A percentile compares a stretch with the other conserved stretches of the same genome.
phyloP scores from a whole-genome alignment of 202 grass and related monocot genomes.

The Musa balbisiana region DNA sequence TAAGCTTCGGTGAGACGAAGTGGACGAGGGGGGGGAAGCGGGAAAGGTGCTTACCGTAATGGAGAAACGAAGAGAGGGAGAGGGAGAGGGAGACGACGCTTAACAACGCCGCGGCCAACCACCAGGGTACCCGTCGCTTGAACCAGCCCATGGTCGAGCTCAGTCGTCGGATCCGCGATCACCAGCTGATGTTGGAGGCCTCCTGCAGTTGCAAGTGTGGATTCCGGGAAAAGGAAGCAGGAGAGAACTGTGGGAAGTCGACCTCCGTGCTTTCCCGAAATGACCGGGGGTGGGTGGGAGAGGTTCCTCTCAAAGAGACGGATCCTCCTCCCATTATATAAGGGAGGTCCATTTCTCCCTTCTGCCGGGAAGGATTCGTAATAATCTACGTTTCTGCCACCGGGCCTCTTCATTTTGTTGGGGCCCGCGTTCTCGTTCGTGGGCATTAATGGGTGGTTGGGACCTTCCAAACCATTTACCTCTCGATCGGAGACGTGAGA shows the following conservation, averaged over 20 bases:
- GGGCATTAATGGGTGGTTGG: not conserved
- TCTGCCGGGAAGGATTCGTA: too few relatives aligned
- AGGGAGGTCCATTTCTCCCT: not conserved
- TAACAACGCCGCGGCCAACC: not conserved
- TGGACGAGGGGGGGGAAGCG: too few relatives aligned
- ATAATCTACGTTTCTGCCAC: too few relatives aligned
- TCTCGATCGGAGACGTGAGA: not conserved
- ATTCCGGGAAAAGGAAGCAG: not conserved
- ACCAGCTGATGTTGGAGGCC: too few relatives aligned
- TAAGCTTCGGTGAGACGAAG: too few relatives aligned
- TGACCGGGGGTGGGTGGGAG: not conserved
- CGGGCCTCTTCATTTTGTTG: not conserved
- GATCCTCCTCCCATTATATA: not conserved
- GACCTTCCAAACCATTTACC: too few relatives aligned
- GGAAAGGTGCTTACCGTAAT: too few relatives aligned
- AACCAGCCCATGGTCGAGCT: not conserved
- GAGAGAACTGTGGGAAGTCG: too few relatives aligned
- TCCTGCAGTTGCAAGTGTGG: not conserved
- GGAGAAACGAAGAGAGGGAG: not conserved
- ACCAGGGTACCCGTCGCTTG: not conserved
- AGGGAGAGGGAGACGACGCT: not conserved
- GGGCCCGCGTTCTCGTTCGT: not conserved
- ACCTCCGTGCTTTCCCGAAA: too few relatives aligned
- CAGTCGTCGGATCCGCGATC: not conserved
- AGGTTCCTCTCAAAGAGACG: not conserved